These are phyloP conservation scores for Boeremia lycopersici DNA, from an alignment of 2,329 filamentous ascomycete species.

Conservation along the genomic window DNA sequence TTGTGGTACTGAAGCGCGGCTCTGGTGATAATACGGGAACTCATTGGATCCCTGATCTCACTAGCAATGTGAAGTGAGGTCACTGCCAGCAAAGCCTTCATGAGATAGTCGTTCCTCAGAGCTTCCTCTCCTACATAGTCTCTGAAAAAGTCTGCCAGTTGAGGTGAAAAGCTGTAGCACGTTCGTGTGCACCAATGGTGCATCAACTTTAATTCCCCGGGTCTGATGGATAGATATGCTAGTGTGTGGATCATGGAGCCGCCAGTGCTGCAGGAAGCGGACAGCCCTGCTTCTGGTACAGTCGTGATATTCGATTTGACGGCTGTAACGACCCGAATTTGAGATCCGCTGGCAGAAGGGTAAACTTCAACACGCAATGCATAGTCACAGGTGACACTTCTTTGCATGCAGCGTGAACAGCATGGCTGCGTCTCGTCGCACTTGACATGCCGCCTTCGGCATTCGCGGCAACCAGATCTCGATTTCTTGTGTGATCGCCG, in stretches of 20 bases:
- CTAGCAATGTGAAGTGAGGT: conserved; percentile 12
- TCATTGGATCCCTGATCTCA: not conserved
- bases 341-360: not conserved
- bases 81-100: conserved; percentile 18
- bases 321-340: not conserved
- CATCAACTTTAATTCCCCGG: conserved; percentile 14
- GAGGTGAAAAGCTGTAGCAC: conserved; percentile 4
- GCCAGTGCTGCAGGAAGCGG: too few relatives aligned
- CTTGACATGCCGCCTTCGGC: conserved; percentile 16
- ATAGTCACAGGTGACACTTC: conserved; percentile 8
- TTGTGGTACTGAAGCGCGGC: conserved; percentile 9
- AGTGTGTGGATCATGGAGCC: not conserved
- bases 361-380: not conserved
- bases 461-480: conserved; percentile 15
- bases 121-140: conserved; percentile 13
- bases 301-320: not conserved
- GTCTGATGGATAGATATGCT: not conserved
- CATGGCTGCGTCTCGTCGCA: conserved; percentile 14
- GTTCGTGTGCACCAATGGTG: conserved; percentile 15
- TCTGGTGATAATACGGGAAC: not conserved
- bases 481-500: conserved; percentile 15
- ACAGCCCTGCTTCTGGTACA: not conserved
- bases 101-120: conserved; percentile 13
- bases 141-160: conserved; percentile 8
- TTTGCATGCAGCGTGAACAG: conserved; percentile 8